phyloP scores from a whole-genome alignment of 2,329 filamentous ascomycete genomes.

The Penicillium sp. region DNA sequence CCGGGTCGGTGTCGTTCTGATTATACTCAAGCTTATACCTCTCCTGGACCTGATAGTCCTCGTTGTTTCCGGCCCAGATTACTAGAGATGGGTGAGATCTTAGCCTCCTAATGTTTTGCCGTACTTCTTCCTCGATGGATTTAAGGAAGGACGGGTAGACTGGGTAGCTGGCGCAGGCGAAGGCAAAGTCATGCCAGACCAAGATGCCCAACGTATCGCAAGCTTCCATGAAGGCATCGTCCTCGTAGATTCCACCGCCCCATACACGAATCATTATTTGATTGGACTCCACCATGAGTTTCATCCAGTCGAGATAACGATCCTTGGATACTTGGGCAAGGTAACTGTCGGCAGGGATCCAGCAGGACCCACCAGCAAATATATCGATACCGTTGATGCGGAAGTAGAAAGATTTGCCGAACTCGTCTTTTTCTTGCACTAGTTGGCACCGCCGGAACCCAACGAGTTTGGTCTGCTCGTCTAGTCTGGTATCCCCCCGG shows the following conservation, averaged over 20 bases:
- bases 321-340: neutral
- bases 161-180: neutral
- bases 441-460: no score
- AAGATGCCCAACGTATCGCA: neutral
- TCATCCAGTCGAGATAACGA: neutral
- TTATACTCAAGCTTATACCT: neutral
- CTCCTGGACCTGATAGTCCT: neutral
- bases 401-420: no score
- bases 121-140: neutral
- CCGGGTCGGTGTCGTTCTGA: neutral
- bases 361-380: neutral
- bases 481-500: no score
- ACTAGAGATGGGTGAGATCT: neutral
- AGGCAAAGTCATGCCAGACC: neutral
- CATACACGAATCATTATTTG: neutral
- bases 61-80: neutral
- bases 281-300: neutral
- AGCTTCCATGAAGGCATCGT: neutral
- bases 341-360: neutral
- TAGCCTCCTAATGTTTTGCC: neutral
- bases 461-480: no score
- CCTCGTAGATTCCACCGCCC: neutral
- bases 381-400: neutral
- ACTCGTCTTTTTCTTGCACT: no score
- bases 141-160: neutral